Evolutionary conservation across 2,329 filamentous ascomycete species (phyloP), one percentile per base, ranked within the genome.

Genomic region (Helminthosporium solani): DNA sequence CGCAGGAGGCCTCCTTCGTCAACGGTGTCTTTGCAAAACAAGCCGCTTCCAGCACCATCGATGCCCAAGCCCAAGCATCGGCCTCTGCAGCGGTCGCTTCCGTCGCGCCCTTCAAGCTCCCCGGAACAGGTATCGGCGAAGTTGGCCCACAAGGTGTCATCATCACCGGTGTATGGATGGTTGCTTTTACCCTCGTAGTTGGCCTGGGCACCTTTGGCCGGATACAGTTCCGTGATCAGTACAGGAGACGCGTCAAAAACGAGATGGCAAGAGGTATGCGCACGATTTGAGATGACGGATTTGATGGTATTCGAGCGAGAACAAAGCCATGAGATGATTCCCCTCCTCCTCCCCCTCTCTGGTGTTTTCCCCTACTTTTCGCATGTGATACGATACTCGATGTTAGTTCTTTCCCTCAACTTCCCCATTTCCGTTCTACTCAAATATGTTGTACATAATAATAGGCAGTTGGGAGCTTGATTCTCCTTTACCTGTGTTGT

Each of bases 61-160:
- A 63, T 52, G 79, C 76, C 12, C 75, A 79, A 9, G 62, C 65
- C 3, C 54, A 61, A 8, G 60, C 70, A 6, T 68, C 69, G 20
- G 67, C 69, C 23, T 64, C 63, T n/a, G 64, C 74, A 3, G 71
- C 78, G 16, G 66, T 77, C 0, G 56, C 58, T 18, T 53, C 57
- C 3, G 63, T 61, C 6, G 58, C 58, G 12, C 81, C 84, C 1
- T 90, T 90, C 55, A 75, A 88, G 12, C 72, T 90, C 1, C 87
- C 87, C 0, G 87, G 87, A 35, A 78, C 82, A 31, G 78, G 81
- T 49, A 76, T 90, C 43, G 75, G 87, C 58, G 30, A 40, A 18
- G 81, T 89, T 49, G 84, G 87, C 68, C 86, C 87, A 7, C 73
- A 85, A 23, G 87, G 87, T 15, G 72, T 86, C n/a, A 72, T 88